These are phyloP conservation scores for Mentha longifolia DNA, from an alignment of 257 asterid species.

Conservation along the genomic window DNA sequence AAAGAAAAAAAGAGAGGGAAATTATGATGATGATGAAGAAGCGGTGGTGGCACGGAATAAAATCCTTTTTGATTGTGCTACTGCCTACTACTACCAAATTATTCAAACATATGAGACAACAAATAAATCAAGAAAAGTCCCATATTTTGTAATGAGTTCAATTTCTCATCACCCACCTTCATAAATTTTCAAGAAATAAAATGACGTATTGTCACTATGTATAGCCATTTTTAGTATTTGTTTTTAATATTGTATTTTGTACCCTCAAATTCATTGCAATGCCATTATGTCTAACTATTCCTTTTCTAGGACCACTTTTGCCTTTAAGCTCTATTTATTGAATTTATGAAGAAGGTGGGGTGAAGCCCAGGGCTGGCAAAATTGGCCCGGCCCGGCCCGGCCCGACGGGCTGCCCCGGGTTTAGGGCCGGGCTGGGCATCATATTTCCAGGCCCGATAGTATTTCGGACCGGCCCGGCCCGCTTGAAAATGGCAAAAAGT, in stretches of 20 bases:
- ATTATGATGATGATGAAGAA: neutral
- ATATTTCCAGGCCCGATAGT: too few species aligned
- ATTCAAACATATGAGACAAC: neutral
- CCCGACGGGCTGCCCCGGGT: too few species aligned
- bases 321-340: neutral
- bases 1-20: too few species aligned
- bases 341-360: too few species aligned
- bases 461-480: too few species aligned
- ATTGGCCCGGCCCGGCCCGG: too few species aligned
- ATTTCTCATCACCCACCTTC: too few species aligned
- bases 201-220: neutral
- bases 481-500: too few species aligned
- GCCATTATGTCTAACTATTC: neutral
- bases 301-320: neutral
- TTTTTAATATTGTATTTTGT: neutral
- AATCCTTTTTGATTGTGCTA: too few species aligned
- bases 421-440: too few species aligned
- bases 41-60: neutral
- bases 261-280: neutral
- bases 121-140: neutral
- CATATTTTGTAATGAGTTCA: neutral
- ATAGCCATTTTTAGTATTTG: neutral
- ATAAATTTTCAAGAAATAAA: too few species aligned
- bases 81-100: neutral
- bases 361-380: too few species aligned